Base-by-base conservation (phyloP, 352 stramenopile genomes). In the Blastocystis sp. region DNA sequence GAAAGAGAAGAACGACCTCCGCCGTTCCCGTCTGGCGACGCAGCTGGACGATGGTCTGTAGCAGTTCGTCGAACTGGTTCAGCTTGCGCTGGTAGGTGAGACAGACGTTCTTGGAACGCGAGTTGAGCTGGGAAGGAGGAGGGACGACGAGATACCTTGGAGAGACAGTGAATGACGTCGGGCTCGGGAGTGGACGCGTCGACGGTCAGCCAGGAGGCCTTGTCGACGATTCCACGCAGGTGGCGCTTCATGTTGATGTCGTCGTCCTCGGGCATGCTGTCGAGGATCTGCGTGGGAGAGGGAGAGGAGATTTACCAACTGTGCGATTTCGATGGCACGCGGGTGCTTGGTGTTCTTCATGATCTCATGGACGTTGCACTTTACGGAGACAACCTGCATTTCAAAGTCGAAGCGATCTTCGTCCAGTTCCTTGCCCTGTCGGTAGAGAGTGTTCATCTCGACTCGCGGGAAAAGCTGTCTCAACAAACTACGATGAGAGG, bases 381-480 rank as follows among this genome's bases (percentile, higher is more conserved):
- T 71, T 11, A 71, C 32, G 32, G 59, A 71, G 8, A 71, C 59
- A 29, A 71, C 59, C n/a, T 71, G 59, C 59, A 71, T 71, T 24
- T 71, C 59, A 44, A 46, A 71, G 32, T 42, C 29, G 38, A 71
- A 71, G 6, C 32, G 21, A 44, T 71, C 59, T 44, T 38, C 32
- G 38, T 71, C 59, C 59, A 71, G 36, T 24, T 71, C 59, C 24
- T 24, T 8, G 14, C 32, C 59, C 16, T 24, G 59, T 11, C 8
- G 8, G 38, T 71, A 71, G 4, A 71, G 38, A 27, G 27, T 24
- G 38, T 71, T 44, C 11, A 71, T 71, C 32, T 71, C 59, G 27
- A 38, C 7, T 44, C 36, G 8, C 0, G 59, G 32, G 59, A 38
- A 21, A 14, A 44, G 14, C 6, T 14, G 8, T 24, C 32, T 42